Base-by-base conservation (phyloP, 2,329 filamentous ascomycete genomes). In the Fusarium sp. region DNA sequence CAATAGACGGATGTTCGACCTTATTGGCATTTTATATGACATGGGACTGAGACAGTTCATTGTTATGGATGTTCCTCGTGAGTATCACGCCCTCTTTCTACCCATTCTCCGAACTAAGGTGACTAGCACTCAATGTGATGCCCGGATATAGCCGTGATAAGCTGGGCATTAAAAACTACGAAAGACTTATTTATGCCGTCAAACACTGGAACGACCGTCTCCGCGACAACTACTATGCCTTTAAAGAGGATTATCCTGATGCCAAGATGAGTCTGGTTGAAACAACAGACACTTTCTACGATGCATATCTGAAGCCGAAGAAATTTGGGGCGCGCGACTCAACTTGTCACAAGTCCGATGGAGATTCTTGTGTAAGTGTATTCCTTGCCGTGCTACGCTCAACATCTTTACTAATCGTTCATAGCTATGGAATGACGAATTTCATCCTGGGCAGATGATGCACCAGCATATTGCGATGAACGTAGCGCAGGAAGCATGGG, bases 391-490 rank as follows among this genome's bases (percentile, higher is more conserved):
- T 33, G 5, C 21, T 21, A 19, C 15, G 9, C 9, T 17, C 3
- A 9, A 6, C 26, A 8, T 10, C 13, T 33, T 4, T 4, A 26
- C 56, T 59, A 33, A 59, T n/a, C 4, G 7, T 6, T 11, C 8
- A 6, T 39, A 59, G 56, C 24, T 59, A 8, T 59, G 56, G 56
- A 31, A n/a, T 10, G 56, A 59, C 21, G 5, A 10, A 3, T 33
- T 54, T 10, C 56, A 59, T n/a, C 56, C 56, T 8, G 56, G 49
- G 19, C 46, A 46, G 36, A 39, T 17, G n/a, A 45, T 59, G n/a
- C 56, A 58, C 8, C 22, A 22, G 24, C 21, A 24, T 6, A 34
- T 58, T 24, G 56, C n/a, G 11, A 33, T 38, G 33, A 34, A 40
- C 13, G 42, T 44, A 24, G 56, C 56, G 13, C 40, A 59, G 26